phyloP scores from a whole-genome alignment of 441 rosid species.

The Populus hybrid region DNA sequence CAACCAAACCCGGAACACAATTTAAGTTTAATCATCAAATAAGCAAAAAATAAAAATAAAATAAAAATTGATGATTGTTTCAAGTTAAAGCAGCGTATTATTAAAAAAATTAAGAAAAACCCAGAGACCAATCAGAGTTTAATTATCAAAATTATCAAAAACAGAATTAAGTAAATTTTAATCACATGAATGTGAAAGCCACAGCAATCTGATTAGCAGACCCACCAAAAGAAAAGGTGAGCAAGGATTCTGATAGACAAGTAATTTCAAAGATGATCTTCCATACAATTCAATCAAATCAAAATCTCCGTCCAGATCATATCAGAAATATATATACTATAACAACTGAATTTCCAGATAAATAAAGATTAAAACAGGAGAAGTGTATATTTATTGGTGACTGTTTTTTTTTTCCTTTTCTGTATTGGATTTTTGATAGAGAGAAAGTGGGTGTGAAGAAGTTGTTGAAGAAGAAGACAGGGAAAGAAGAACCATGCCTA shows the following conservation, averaged over 20 bases:
- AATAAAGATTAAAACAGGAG: constrained; percentile 5
- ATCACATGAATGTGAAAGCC: not conserved
- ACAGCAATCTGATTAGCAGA: constrained; percentile 12
- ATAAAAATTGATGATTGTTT: not conserved
- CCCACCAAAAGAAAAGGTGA: constrained; percentile 47
- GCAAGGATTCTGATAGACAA: constrained; percentile 21
- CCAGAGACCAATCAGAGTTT: constrained; percentile 15
- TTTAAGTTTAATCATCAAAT: constrained; percentile 18
- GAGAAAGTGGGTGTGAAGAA: constrained; percentile 6
- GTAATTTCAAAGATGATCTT: constrained; percentile 34
- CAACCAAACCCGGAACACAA: constrained; percentile 10
- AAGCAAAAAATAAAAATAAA: not conserved
- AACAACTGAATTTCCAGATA: not conserved
- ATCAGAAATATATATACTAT: not conserved
- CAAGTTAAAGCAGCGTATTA: not conserved
- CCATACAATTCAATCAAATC: constrained; percentile 21
- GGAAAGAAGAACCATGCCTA: constrained; percentile 4
- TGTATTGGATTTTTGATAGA: not conserved
- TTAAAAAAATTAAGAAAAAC: not conserved
- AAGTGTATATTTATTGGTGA: not conserved
- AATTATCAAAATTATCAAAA: constrained; percentile 8
- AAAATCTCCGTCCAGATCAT: constrained; percentile 11
- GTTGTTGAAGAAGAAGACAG: constrained; percentile 3
- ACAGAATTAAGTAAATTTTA: not conserved
- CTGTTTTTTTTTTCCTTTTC: not conserved